Evolutionary conservation across 352 stramenopile species (phyloP).

Genomic region (Globisporangium iwayamae): DNA sequence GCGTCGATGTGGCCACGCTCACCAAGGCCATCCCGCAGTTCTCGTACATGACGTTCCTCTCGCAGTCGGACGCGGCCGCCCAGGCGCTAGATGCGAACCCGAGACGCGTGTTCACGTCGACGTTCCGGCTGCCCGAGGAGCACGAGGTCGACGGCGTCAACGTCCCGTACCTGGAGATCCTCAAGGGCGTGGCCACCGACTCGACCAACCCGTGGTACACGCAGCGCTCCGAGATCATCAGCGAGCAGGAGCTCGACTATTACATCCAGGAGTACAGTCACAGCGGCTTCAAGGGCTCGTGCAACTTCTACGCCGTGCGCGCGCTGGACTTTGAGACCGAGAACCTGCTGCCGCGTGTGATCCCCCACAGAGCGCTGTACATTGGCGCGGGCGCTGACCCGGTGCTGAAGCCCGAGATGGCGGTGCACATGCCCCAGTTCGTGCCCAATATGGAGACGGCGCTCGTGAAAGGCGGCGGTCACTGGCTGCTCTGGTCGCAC

Average conservation of each 20-base stretch:
- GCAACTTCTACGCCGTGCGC: constrained; percentile 37
- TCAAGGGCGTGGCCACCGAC: constrained; percentile 18
- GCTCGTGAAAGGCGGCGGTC: constrained; percentile 6
- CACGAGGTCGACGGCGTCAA: constrained; percentile 15
- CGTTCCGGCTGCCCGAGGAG: constrained; percentile 27
- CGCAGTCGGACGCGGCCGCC: constrained; percentile 23
- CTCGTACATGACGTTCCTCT: constrained; percentile 36
- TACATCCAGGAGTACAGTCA: constrained; percentile 36
- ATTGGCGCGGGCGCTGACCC: constrained; percentile 34
- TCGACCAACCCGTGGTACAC: constrained; percentile 29
- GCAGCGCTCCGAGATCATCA: constrained; percentile 33
- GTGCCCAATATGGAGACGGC: constrained; percentile 12
- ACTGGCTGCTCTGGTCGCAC: constrained; percentile 13
- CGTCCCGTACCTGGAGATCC: constrained; percentile 24
- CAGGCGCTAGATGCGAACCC: constrained; percentile 29
- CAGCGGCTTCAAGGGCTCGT: constrained; percentile 31
- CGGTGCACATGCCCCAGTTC: constrained; percentile 32
- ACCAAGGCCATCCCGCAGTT: constrained; percentile 29
- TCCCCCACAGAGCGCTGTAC: constrained; percentile 41
- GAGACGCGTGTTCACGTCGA: constrained; percentile 29
- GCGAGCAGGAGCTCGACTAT: constrained; percentile 38
- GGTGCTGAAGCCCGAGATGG: constrained; percentile 46
- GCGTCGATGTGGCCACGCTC: constrained; percentile 28
- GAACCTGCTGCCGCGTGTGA: constrained; percentile 24
- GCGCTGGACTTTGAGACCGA: constrained; percentile 44